Conservation (phyloP, 208 protist genomes). For the Trypanosoma cruzi region DNA sequence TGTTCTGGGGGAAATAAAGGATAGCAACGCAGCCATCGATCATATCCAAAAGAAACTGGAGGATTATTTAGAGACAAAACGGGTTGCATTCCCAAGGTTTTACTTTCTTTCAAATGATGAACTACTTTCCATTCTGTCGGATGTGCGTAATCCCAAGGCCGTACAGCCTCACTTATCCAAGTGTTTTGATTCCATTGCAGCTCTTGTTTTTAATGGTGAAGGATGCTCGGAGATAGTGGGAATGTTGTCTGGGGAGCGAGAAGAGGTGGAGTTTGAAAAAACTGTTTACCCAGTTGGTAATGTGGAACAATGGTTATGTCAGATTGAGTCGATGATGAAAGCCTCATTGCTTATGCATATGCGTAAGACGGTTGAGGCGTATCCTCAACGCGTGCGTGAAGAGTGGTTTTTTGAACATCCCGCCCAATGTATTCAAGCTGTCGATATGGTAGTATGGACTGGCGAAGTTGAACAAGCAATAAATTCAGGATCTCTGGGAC, state of each 20-base stretch:
- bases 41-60: constrained; percentile 96
- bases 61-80: constrained; percentile 97
- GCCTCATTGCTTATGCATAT: constrained; percentile 88
- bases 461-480: constrained; percentile 91
- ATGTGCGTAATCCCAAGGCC: constrained; percentile 95
- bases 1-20: constrained; percentile 78
- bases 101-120: constrained; percentile 99
- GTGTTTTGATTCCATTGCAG: constrained; percentile 96
- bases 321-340: constrained; percentile 95
- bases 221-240: constrained; percentile 82
- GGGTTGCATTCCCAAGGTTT: constrained; percentile 96
- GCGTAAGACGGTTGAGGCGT: constrained; percentile 78
- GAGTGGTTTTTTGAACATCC: constrained; percentile 95
- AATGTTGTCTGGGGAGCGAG: constrained; percentile 93
- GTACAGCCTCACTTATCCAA: constrained; percentile 97
- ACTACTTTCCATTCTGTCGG: constrained; percentile 97
- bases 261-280: constrained; percentile 90
- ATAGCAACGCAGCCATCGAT: constrained; percentile 91
- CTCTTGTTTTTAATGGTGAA: constrained; percentile 82
- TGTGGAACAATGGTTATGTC: constrained; percentile 95
- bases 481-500: constrained; percentile 33
- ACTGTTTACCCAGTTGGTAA: constrained; percentile 88
- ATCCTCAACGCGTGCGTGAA: constrained; percentile 61
- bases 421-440: constrained; percentile 94
- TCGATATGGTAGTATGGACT: constrained; percentile 95